Conservation (phyloP, 352 stramenopile species). For the Globisporangium cystogenes region DNA sequence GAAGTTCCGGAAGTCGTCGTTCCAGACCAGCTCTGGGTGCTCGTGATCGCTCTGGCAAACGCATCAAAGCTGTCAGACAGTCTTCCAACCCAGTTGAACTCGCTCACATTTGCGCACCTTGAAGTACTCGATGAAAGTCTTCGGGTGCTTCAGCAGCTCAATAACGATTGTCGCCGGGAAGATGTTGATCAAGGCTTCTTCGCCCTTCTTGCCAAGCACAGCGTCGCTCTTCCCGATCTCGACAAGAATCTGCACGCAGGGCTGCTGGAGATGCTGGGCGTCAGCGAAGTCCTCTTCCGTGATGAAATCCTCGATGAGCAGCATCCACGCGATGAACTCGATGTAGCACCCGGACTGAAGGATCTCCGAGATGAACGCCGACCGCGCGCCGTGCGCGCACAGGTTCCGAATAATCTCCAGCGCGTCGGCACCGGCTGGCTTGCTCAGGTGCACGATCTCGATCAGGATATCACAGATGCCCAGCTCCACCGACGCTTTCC, state of each 20-base stretch:
- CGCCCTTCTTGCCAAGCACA: slow-evolving; percentile 42
- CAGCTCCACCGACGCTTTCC: slow-evolving; percentile 34
- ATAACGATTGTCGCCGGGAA: slow-evolving; percentile 62
- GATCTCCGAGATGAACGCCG: slow-evolving; percentile 50
- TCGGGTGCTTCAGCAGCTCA: slow-evolving; percentile 41
- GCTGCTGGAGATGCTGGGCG: slow-evolving; percentile 47
- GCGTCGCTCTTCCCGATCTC: slow-evolving; percentile 48
- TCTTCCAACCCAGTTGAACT: not conserved
- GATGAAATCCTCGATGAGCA: slow-evolving; percentile 57
- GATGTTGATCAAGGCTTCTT: slow-evolving; percentile 53
- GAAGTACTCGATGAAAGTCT: slow-evolving; percentile 53
- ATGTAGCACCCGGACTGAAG: slow-evolving; percentile 68
- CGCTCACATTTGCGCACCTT: no score
- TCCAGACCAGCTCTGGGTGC: slow-evolving; percentile 94
- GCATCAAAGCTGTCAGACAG: slow-evolving; percentile 6
- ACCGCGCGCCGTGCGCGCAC: slow-evolving; percentile 36
- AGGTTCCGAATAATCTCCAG: slow-evolving; percentile 68
- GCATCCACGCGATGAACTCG: slow-evolving; percentile 75
- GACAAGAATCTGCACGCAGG: slow-evolving; percentile 52
- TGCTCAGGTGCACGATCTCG: slow-evolving; percentile 60
- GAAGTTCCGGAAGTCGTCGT: slow-evolving; percentile 79
- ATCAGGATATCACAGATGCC: slow-evolving; percentile 79
- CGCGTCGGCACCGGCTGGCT: slow-evolving; percentile 41
- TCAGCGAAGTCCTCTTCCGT: slow-evolving; percentile 56
- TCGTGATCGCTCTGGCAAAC: slow-evolving; percentile 76